Conservation (phyloP, 2,329 filamentous ascomycete species). For the Monosporascus sp. region DNA sequence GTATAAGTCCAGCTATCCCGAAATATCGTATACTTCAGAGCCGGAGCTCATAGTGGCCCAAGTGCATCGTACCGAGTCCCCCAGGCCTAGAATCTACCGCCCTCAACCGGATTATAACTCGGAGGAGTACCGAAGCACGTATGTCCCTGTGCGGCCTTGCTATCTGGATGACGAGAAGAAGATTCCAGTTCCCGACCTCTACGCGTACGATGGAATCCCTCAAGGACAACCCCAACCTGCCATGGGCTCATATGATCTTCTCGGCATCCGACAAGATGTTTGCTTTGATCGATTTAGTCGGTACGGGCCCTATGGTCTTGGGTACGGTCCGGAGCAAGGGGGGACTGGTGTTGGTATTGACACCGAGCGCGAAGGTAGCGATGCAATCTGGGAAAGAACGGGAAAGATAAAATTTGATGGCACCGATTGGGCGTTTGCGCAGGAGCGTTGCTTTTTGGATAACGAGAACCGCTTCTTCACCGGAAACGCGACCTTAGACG, state of each 20-base stretch:
- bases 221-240: constrained; percentile 72
- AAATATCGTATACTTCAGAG: constrained; percentile 13
- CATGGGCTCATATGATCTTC: constrained; percentile 68
- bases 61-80: constrained; percentile 31
- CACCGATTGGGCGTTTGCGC: constrained; percentile 51
- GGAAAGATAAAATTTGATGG: constrained; percentile 52
- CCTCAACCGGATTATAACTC: constrained; percentile 64
- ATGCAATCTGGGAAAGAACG: constrained; percentile 50
- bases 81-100: constrained; percentile 50
- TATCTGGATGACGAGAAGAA: constrained; percentile 57
- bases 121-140: constrained; percentile 46
- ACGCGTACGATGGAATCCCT: constrained; percentile 65
- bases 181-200: constrained; percentile 56
- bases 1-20: constrained; percentile 72
- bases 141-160: constrained; percentile 53
- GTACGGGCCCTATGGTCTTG: constrained; percentile 78
- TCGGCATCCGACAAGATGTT: constrained; percentile 71
- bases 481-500: constrained; percentile 30
- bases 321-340: constrained; percentile 70
- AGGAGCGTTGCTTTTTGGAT: constrained; percentile 46
- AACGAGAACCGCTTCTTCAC: constrained; percentile 60
- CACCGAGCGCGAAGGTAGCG: constrained; percentile 63
- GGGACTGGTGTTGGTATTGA: constrained; percentile 68
- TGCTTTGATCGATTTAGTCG: constrained; percentile 87
- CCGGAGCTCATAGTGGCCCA: constrained; percentile 14